Conservation (phyloP, 768 basidiomycete species). For the Mycena chlorophos region DNA sequence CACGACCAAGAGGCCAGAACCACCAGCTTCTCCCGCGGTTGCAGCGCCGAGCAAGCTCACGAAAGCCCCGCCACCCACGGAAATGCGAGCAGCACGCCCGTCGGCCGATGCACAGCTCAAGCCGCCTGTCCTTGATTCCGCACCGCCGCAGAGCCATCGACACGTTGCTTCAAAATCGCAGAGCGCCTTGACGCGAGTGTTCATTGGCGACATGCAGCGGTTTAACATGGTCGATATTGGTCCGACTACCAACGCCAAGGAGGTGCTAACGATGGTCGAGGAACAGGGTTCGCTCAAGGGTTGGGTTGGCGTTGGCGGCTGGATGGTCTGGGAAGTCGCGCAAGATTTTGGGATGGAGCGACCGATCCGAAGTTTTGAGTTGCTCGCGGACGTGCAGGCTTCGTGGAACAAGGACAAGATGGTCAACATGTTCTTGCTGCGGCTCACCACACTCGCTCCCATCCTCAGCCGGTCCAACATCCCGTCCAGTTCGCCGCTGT, state of each 20-base stretch:
- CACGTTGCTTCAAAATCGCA: conserved; percentile 26
- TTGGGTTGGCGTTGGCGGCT: conserved; percentile 58
- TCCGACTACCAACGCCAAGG: conserved; percentile 65
- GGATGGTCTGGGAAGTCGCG: conserved; percentile 90
- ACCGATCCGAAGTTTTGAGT: conserved; percentile 84
- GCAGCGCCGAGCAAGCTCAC: conserved; percentile 14
- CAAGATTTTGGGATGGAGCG: conserved; percentile 95
- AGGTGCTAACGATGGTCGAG: conserved; percentile 68
- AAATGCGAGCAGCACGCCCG: neutral
- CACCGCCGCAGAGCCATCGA: neutral
- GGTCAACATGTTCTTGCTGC: conserved; percentile 79
- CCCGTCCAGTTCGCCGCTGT: conserved; percentile 47
- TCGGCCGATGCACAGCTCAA: neutral
- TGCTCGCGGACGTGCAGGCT: conserved; percentile 72
- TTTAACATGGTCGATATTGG: conserved; percentile 75
- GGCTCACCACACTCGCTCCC: conserved; percentile 64
- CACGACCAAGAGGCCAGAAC: conserved; percentile 29
- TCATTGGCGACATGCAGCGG: conserved; percentile 74
- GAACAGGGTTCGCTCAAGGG: conserved; percentile 65
- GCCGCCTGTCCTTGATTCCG: neutral
- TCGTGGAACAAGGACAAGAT: conserved; percentile 88
- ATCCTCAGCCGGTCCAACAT: conserved; percentile 55
- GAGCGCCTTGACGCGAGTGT: conserved; percentile 68
- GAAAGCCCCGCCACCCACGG: conserved; percentile 14
- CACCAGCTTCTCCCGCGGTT: conserved; percentile 23